Evolutionary conservation across 2,329 filamentous ascomycete species (phyloP).

Genomic region (Calycina herbarum): DNA sequence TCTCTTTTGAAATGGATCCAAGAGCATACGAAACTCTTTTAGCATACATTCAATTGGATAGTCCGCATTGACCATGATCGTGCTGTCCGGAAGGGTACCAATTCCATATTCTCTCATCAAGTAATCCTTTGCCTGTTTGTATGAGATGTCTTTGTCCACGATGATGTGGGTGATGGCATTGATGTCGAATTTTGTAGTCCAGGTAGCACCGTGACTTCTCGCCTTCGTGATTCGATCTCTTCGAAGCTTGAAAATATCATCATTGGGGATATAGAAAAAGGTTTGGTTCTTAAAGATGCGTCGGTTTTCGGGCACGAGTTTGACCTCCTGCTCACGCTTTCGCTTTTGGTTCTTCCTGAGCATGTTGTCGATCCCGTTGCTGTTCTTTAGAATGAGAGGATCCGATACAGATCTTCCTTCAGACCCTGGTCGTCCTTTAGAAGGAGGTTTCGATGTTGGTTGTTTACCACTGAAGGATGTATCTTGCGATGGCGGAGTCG

Average conservation of each 20-base stretch:
- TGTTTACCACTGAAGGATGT: constrained; percentile 19
- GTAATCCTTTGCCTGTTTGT: constrained; percentile 60
- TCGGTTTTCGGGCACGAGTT: constrained; percentile 50
- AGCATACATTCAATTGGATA: constrained; percentile 69
- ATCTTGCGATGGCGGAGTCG: constrained; percentile 16
- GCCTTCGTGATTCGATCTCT: constrained; percentile 68
- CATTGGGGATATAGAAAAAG: constrained; percentile 80
- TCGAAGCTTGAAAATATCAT: constrained; percentile 67
- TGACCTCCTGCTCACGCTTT: constrained; percentile 45
- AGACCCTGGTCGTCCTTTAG: constrained; percentile 13
- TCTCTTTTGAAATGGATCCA: constrained; percentile 58
- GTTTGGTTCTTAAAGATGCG: constrained; percentile 61
- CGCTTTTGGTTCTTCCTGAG: constrained; percentile 47
- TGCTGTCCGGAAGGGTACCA: constrained; percentile 37
- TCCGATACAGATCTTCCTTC: constrained; percentile 29
- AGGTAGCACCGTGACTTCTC: constrained; percentile 71
- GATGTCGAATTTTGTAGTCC: constrained; percentile 57
- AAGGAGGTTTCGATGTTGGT: neutral
- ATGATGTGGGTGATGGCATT: constrained; percentile 72
- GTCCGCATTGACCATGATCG: constrained; percentile 64
- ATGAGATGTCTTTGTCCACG: constrained; percentile 68
- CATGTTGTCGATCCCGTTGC: constrained; percentile 32
- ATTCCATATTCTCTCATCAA: constrained; percentile 41
- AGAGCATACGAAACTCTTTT: constrained; percentile 49
- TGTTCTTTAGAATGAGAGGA: constrained; percentile 30